Evolutionary conservation across 768 basidiomycete species (phyloP).

Genomic region (Pleurotus salmoneostramineus): DNA sequence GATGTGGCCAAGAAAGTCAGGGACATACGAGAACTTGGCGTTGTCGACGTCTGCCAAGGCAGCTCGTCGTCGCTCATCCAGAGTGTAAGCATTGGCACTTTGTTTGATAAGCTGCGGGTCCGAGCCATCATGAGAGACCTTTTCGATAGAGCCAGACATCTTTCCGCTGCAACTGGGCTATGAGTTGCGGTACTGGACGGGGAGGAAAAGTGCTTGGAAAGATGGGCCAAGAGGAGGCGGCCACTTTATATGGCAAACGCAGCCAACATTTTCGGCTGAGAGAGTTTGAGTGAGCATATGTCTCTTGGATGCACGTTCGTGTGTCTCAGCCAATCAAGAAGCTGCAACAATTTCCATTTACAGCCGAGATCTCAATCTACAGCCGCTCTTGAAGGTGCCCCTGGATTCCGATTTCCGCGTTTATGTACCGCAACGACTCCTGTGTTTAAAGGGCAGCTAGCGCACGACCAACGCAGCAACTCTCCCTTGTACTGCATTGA

Average conservation of each 20-base stretch:
- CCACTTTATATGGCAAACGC: neutral
- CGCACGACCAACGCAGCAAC: too few species aligned
- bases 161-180: neutral
- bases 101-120: slow-evolving; percentile 21
- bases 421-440: neutral
- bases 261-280: slow-evolving; percentile 8
- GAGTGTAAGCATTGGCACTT: slow-evolving; percentile 32
- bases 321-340: slow-evolving; percentile 22
- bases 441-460: too few species aligned
- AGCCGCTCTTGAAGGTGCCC: neutral
- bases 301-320: slow-evolving; percentile 27
- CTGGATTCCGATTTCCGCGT: neutral
- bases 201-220: slow-evolving; percentile 1
- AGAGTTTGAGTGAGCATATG: neutral
- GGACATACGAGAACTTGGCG: slow-evolving; percentile 72
- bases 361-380: neutral
- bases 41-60: slow-evolving; percentile 87
- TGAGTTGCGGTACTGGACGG: neutral
- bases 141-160: slow-evolving; percentile 21
- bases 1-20: neutral
- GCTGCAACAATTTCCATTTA: slow-evolving; percentile 7
- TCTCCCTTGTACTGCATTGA: too few species aligned
- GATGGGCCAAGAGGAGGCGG: neutral
- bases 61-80: slow-evolving; percentile 72
- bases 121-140: slow-evolving; percentile 30